Conservation (phyloP, 345 rosid genomes). For the Linum trigynum region DNA sequence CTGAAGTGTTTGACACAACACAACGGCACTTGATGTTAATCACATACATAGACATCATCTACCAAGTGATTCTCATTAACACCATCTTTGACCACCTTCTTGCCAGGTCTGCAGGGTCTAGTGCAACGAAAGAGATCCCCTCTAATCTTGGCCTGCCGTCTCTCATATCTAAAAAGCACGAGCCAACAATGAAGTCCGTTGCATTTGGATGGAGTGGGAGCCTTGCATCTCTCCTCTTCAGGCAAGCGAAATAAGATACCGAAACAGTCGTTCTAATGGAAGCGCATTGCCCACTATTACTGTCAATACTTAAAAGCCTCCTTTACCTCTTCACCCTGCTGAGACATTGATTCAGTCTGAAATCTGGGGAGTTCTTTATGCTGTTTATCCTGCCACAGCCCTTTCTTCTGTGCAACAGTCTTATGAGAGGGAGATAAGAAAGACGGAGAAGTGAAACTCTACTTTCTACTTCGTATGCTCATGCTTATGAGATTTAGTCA, state of each 20-base stretch:
- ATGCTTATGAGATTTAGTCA: background rate
- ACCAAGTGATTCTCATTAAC: background rate
- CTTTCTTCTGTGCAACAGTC: background rate
- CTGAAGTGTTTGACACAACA: background rate
- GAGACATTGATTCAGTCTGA: background rate
- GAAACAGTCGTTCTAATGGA: background rate
- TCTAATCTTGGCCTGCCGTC: constrained; percentile 10
- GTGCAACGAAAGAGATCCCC: background rate
- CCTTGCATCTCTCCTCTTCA: background rate
- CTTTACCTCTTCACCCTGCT: background rate
- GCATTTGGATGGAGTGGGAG: background rate
- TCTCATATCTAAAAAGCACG: background rate
- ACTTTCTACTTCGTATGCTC: background rate
- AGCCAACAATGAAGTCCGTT: background rate
- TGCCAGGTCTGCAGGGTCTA: background rate
- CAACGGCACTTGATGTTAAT: background rate
- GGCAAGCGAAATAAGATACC: background rate
- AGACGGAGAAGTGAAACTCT: background rate
- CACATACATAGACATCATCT: background rate
- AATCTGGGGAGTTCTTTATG: background rate
- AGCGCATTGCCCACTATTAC: constrained; percentile 6
- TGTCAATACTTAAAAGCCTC: constrained; percentile 3
- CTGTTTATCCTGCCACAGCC: background rate
- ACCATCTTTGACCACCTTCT: background rate
- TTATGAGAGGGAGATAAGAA: background rate